Evolutionary conservation across 164 flowering plant genomes (phyloP), one percentile per base, ranked within the genome.

Genomic region (Paratinospora sagittata): DNA sequence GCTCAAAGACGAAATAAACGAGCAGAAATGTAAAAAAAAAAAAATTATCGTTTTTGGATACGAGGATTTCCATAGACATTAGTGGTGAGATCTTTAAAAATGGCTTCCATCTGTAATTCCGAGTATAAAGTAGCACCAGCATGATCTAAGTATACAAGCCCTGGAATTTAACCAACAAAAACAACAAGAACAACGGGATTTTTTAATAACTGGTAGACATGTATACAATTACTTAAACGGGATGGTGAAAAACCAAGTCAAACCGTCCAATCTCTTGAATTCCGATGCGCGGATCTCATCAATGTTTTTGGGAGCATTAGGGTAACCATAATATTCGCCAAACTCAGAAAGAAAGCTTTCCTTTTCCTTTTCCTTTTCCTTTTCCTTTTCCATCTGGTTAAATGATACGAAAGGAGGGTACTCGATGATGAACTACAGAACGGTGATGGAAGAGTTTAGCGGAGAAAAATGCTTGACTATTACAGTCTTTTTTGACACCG

Each of bases 41-140:
- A n/a, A n/a, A n/a, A n/a, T n/a, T n/a, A n/a, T n/a, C n/a, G 45
- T 41, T 19, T 19, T n/a, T 69, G 94, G 94, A 90, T 95, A 95
- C 98, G 99, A 52, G 99, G 99, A 80, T 95, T 95, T 27, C 92
- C 99, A 78, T 87, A 92, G 36, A 95, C 85, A 76, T 65, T 88
- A 24, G 85, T 62, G 30, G 80, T 82, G 34, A 95, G 82, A 58
- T 91, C 93, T 70, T 84, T 90, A 68, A 87, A 80, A 8, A 89
- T 60, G 2, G 82, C 78, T 78, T 92, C 98, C 94, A 95, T 85
- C 78, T 95, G 99, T 41, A 78, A 73, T 76, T 95, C 99, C 12
- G 99, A 92, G 77, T 92, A 92, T 27, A 95, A 73, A 63, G 97
- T 90, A 13, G 98, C 89, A 27, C 98, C 99, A 61, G 96, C 97